Evolutionary conservation across 768 basidiomycete genomes (phyloP).

Genomic region (Rhizopogon sp.): DNA sequence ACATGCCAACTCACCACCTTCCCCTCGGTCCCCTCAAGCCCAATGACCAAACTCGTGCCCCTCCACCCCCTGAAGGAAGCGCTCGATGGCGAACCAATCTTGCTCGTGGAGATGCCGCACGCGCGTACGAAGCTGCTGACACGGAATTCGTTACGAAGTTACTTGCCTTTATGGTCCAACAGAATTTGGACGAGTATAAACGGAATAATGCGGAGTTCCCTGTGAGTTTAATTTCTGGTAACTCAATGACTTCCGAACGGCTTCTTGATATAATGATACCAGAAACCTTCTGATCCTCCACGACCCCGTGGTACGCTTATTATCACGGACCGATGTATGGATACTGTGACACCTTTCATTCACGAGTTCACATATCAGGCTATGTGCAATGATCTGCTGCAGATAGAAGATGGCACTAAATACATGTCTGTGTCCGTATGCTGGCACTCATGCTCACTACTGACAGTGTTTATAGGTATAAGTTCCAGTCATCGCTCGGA

Average conservation of each 20-base stretch:
- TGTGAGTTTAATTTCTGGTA: conserved; percentile 41
- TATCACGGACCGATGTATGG: conserved; percentile 96
- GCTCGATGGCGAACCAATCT: conserved; percentile 79
- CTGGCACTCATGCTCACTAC: neutral
- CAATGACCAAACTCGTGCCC: conserved; percentile 55
- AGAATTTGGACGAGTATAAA: conserved; percentile 82
- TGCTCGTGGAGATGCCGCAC: conserved; percentile 64
- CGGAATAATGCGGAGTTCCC: conserved; percentile 82
- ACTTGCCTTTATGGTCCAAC: conserved; percentile 83
- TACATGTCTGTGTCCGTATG: conserved; percentile 65
- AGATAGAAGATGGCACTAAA: conserved; percentile 78
- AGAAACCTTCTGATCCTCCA: conserved; percentile 52
- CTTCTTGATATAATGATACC: conserved; percentile 1
- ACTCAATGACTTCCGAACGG: neutral
- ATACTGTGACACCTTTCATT: conserved; percentile 81
- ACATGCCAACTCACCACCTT: conserved; percentile 73
- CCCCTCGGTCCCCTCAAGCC: conserved; percentile 85
- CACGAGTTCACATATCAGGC: conserved; percentile 99
- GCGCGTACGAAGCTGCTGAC: conserved; percentile 65
- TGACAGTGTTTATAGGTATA: conserved; percentile 55
- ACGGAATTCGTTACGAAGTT: conserved; percentile 76
- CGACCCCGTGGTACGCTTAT: conserved; percentile 78
- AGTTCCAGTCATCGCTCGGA: conserved; percentile 87
- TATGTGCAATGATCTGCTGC: conserved; percentile 93
- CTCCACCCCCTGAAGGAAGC: conserved; percentile 58